Evolutionary conservation across 2,329 filamentous ascomycete genomes (phyloP), one percentile per base, ranked within the genome.

Genomic region (Furcasterigmium furcatum): DNA sequence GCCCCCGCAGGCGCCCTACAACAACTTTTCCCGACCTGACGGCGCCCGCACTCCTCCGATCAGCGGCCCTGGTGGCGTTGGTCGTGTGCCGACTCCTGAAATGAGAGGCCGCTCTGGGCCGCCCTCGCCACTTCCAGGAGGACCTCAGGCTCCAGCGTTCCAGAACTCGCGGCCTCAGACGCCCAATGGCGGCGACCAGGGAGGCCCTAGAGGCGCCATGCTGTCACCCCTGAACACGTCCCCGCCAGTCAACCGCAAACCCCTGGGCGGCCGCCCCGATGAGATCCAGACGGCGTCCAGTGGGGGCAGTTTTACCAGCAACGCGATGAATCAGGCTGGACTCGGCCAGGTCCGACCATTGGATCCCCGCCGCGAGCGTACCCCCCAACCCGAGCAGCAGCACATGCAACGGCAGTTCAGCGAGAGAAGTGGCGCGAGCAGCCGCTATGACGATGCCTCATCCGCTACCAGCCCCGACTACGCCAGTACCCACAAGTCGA

Each of bases 401-500:
- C n/a, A n/a, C n/a, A 48, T 60, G 4, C 44, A 60, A 22, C 70
- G 71, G 19, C 65, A 67, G 24, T 59, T 64, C 43, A 71, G 67
- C 2, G 59, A 62, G 41, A 53, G 55, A 38, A 68, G 67, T 3
- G 62, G 48, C 46, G 60, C 61, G n/a, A 77, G 72, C 53, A 78
- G 67, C 50, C 56, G 72, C 35, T 75, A 80, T 48, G 85, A 87
- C 47, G 84, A 88, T 49, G 74, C 77, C 27, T 82, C 80, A 39
- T 85, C 84, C 8, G 79, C 79, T 5, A 73, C 74, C 12, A 85
- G 85, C 21, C 87, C 88, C 1, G 87, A 92, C 60, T 92, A 92
- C 65, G 86, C 87, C 7, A 94, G 87, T 63, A 85, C 83, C 18
- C 73, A 71, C 24, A 74, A 68, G 35, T 82, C 80, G 38, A 71